These are phyloP conservation scores for Vitis vinifera DNA, from an alignment of 164 flowering plant genomes.

Conservation along the genomic window DNA sequence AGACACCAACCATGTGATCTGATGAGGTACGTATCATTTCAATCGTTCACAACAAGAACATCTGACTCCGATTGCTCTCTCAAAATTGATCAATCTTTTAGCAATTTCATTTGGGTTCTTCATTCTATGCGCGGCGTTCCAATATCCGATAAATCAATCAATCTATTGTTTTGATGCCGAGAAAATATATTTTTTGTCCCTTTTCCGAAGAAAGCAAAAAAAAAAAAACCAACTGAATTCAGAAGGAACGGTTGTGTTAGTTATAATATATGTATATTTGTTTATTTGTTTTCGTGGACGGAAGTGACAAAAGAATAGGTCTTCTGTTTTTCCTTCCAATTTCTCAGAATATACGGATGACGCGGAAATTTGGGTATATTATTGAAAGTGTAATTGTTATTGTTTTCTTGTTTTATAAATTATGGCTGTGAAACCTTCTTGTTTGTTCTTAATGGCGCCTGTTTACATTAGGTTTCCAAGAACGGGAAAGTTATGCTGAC, in stretches of 20 bases:
- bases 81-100: not conserved
- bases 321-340: not conserved
- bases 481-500: not conserved
- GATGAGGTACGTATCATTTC: conserved; percentile 9
- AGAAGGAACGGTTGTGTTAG: not conserved
- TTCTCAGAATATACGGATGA: too few relatives aligned
- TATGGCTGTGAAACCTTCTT: too few relatives aligned
- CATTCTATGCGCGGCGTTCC: not conserved
- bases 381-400: too few relatives aligned
- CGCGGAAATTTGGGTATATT: too few relatives aligned
- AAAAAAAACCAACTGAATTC: not conserved
- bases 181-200: not conserved
- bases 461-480: not conserved
- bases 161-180: not conserved
- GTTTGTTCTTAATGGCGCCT: not conserved
- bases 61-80: not conserved
- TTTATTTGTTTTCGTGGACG: not conserved
- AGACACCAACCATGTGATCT: conserved; percentile 3
- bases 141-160: not conserved
- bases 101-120: not conserved
- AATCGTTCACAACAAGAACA: not conserved
- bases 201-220: not conserved
- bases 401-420: too few relatives aligned
- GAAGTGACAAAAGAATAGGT: not conserved
- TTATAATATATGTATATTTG: not conserved